Evolutionary conservation across 2,329 filamentous ascomycete genomes (phyloP).

Genomic region (Colletotrichum filicis): DNA sequence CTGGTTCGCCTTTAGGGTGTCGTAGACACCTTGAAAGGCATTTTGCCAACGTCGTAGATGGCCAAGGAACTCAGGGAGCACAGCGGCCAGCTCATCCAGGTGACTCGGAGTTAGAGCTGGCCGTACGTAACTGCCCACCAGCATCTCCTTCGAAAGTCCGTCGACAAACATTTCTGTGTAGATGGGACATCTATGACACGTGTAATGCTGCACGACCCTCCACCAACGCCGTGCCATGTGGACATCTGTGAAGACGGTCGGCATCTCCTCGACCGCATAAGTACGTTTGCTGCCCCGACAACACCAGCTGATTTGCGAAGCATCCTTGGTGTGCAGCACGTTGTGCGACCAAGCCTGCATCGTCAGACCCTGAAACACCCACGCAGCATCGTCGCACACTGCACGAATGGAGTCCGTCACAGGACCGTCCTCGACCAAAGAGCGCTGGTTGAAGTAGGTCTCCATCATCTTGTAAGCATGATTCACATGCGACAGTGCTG

Average conservation of each 20-base stretch:
- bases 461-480: constrained; percentile 43
- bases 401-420: constrained; percentile 20
- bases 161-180: constrained; percentile 39
- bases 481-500: constrained; percentile 51
- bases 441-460: constrained; percentile 8
- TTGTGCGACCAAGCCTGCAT: constrained; percentile 32
- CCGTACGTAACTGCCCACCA: constrained; percentile 42
- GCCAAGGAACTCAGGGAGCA: constrained; percentile 48
- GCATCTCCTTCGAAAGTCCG: constrained; percentile 41
- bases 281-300: constrained; percentile 38
- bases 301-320: constrained; percentile 22
- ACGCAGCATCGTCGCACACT: constrained; percentile 27
- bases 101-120: constrained; percentile 44
- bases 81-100: constrained; percentile 42
- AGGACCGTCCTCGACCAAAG: background rate
- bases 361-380: constrained; percentile 31
- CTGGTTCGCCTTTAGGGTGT: constrained; percentile 39
- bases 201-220: constrained; percentile 49
- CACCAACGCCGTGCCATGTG: constrained; percentile 51
- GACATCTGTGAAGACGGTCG: constrained; percentile 42
- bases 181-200: constrained; percentile 50
- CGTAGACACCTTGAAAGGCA: constrained; percentile 50
- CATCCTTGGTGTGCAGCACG: constrained; percentile 7
- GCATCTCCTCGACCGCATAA: constrained; percentile 49
- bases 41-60: constrained; percentile 53